Conservation (phyloP, 352 stramenopile species). For the Globisporangium alternatum region DNA sequence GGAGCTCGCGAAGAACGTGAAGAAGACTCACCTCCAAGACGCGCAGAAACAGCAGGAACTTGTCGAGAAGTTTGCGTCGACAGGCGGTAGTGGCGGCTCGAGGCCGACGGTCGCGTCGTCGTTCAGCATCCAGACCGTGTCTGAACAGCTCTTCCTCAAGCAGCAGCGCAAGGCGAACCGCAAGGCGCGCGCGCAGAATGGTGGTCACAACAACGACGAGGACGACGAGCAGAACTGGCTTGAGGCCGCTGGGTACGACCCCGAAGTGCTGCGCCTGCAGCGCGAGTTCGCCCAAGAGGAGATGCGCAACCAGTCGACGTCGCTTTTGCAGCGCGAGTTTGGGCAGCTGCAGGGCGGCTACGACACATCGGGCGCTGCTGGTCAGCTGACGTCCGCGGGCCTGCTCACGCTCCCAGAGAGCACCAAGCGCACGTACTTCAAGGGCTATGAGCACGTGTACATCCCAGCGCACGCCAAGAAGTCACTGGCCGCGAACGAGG, state of each 20-base stretch:
- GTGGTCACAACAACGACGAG: slow-evolving; percentile 22
- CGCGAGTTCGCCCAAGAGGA: slow-evolving; percentile 71
- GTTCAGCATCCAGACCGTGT: slow-evolving; percentile 71
- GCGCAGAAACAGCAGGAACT: slow-evolving; percentile 42
- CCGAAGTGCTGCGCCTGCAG: slow-evolving; percentile 71
- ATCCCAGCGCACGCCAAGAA: slow-evolving; percentile 74
- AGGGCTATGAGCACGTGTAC: slow-evolving; percentile 82
- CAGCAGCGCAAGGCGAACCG: slow-evolving; percentile 49
- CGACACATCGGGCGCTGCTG: slow-evolving; percentile 59
- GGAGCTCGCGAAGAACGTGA: slow-evolving; percentile 28
- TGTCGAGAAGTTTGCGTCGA: slow-evolving; percentile 17
- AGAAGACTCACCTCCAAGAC: slow-evolving; percentile 39
- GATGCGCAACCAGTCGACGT: slow-evolving; percentile 54
- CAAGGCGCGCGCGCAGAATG: slow-evolving; percentile 24
- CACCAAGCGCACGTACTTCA: slow-evolving; percentile 74
- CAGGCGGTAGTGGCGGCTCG: slow-evolving; percentile 2
- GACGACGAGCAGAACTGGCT: slow-evolving; percentile 64
- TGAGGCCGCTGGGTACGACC: slow-evolving; percentile 73
- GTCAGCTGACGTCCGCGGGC: slow-evolving; percentile 58
- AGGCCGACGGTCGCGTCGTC: slow-evolving; percentile 28
- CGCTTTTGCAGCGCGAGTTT: slow-evolving; percentile 74
- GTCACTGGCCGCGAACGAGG: slow-evolving; percentile 48
- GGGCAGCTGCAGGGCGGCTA: slow-evolving; percentile 64
- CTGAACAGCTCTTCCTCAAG: slow-evolving; percentile 59
- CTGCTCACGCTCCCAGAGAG: slow-evolving; percentile 48